phyloP scores from a whole-genome alignment of 148 eudicot species.

The Nyssa sinensis region DNA sequence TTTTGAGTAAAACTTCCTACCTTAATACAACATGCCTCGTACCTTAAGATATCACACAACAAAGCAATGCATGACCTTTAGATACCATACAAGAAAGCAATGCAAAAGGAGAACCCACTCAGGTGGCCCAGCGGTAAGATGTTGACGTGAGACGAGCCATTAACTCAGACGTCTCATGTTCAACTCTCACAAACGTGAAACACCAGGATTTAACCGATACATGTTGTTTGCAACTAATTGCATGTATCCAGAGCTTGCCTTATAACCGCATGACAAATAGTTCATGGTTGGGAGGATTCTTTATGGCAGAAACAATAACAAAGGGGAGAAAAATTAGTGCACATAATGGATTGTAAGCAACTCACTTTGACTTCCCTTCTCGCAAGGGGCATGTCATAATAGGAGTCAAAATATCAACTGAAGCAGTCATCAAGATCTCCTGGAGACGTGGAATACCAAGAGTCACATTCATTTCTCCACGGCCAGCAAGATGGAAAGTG shows the following conservation, averaged over 20 bases:
- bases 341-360: not conserved
- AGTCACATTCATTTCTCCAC: constrained; percentile 99
- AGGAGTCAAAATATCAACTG: constrained; percentile 74
- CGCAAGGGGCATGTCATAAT: constrained; percentile 93
- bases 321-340: not conserved
- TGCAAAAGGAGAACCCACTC: not conserved
- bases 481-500: constrained; percentile 98
- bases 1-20: not conserved
- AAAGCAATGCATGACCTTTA: not conserved
- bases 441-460: constrained; percentile 98
- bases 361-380: constrained; percentile 61
- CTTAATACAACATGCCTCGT: not conserved
- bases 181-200: too few relatives aligned
- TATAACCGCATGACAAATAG: too few relatives aligned
- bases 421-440: constrained; percentile 94
- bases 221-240: too few relatives aligned
- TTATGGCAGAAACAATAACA: too few relatives aligned
- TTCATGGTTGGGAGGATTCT: too few relatives aligned
- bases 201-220: too few relatives aligned
- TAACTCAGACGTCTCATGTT: too few relatives aligned
- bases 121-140: too few relatives aligned
- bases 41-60: not conserved
- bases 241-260: too few relatives aligned
- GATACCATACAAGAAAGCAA: not conserved
- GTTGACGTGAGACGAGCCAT: too few relatives aligned